Percentiles rank a stretch among this genome's conserved stretches.
Evolutionary conservation across 2,329 filamentous ascomycete species (phyloP).

Genomic region (Ascosphaera pollenicola): DNA sequence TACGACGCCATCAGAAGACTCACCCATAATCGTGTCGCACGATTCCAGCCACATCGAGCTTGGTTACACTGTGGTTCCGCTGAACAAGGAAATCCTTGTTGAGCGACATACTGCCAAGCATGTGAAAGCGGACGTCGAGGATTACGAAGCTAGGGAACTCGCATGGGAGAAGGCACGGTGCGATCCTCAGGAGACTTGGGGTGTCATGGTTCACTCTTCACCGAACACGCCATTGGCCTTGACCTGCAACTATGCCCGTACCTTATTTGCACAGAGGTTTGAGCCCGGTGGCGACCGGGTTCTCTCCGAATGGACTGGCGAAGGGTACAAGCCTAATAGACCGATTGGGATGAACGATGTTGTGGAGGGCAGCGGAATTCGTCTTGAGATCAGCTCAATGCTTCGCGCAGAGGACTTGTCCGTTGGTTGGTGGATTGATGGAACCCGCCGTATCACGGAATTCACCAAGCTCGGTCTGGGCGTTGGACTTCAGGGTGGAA

Average conservation of each 20-base stretch:
- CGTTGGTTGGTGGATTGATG: conserved; percentile 15
- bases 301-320: conserved; percentile 18
- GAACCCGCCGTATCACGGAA: conserved; percentile 15
- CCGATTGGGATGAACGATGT: conserved; percentile 11
- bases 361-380: conserved; percentile 6
- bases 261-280: conserved; percentile 12
- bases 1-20: conserved; percentile 4
- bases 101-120: conserved; percentile 3
- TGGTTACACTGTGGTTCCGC: conserved; percentile 11
- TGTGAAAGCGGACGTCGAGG: conserved; percentile 8
- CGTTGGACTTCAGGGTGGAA: conserved; percentile 13
- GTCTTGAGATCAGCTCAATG: conserved; percentile 13
- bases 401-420: conserved; percentile 10
- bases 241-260: conserved; percentile 15
- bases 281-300: conserved; percentile 9
- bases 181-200: conserved; percentile 14
- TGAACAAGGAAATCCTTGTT: conserved; percentile 3
- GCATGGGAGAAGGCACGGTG: conserved; percentile 6
- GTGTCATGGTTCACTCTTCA: conserved; percentile 11
- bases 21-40: background rate
- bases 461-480: conserved; percentile 19
- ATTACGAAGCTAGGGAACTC: conserved; percentile 8
- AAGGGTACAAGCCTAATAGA: conserved; percentile 16
- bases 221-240: conserved; percentile 10
- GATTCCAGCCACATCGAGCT: conserved; percentile 13